Conservation (phyloP, 805 yeast species). For the Candida rishiriensis region DNA sequence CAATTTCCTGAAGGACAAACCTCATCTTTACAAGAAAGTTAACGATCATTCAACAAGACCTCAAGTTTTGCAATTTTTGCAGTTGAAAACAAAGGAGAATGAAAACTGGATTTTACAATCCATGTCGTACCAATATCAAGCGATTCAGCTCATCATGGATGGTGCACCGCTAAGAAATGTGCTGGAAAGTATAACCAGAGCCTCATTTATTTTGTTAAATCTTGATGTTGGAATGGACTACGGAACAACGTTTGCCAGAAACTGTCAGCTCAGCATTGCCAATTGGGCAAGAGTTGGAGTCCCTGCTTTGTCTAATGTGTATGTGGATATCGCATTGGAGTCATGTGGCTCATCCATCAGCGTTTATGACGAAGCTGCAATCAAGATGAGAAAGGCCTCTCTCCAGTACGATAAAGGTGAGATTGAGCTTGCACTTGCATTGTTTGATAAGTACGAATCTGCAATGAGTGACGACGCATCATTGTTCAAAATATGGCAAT, state of each 20-base stretch:
- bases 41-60: constrained; percentile 44
- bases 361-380: constrained; percentile 35
- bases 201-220: constrained; percentile 50
- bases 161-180: constrained; percentile 43
- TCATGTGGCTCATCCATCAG: constrained; percentile 31
- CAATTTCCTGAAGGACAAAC: constrained; percentile 64
- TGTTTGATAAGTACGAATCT: constrained; percentile 31
- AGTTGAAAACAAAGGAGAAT: constrained; percentile 47
- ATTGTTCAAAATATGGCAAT: constrained; percentile 38
- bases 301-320: constrained; percentile 40
- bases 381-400: constrained; percentile 37
- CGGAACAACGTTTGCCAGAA: constrained; percentile 37
- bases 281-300: constrained; percentile 53
- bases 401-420: constrained; percentile 36
- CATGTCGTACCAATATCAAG: constrained; percentile 63
- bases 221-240: constrained; percentile 33
- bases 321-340: constrained; percentile 42
- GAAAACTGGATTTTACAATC: constrained; percentile 46
- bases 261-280: constrained; percentile 41
- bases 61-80: constrained; percentile 61
- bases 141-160: constrained; percentile 47
- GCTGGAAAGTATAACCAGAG: constrained; percentile 54
- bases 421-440: constrained; percentile 34
- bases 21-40: constrained; percentile 41
- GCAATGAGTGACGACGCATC: constrained; percentile 30